Percentiles rank a stretch among this genome's conserved stretches.
Evolutionary conservation across 768 basidiomycete species (phyloP).

Genomic region (Agaricus sinodeliciosus): DNA sequence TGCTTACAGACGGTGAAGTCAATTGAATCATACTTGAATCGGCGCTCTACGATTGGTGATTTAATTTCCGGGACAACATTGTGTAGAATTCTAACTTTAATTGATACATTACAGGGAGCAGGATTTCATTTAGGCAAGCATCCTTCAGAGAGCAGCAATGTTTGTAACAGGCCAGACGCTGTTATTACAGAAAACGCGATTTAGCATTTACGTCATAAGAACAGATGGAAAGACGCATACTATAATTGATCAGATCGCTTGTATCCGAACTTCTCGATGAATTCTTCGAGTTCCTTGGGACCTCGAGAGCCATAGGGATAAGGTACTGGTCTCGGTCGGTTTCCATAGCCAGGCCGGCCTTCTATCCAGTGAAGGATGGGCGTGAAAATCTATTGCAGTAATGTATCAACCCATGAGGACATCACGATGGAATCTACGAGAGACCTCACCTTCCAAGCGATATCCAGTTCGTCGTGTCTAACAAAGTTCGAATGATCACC

Average conservation of each 20-base stretch:
- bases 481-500: slow-evolving; percentile 99
- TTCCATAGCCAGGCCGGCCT: slow-evolving; percentile 45
- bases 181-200: slow-evolving; percentile 9
- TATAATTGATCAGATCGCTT: slow-evolving; percentile 61
- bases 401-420: neutral
- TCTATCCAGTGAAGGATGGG: slow-evolving; percentile 97
- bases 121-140: too few relatives aligned
- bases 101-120: too few relatives aligned
- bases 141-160: slow-evolving; percentile 45
- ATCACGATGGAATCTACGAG: neutral
- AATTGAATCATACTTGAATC: too few relatives aligned
- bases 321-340: slow-evolving; percentile 58
- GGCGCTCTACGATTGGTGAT: too few relatives aligned
- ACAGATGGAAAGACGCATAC: slow-evolving; percentile 40
- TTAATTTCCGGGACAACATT: too few relatives aligned
- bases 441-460: slow-evolving; percentile 86
- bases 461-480: slow-evolving; percentile 93
- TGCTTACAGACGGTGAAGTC: too few relatives aligned
- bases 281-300: slow-evolving; percentile 77
- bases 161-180: slow-evolving; percentile 76
- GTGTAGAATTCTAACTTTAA: too few relatives aligned
- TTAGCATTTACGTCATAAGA: slow-evolving; percentile 4
- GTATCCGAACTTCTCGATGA: slow-evolving; percentile 73
- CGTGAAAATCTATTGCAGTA: slow-evolving; percentile 69
- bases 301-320: slow-evolving; percentile 96